phyloP scores from a whole-genome alignment of 768 basidiomycete genomes.

The Russula emetica region DNA sequence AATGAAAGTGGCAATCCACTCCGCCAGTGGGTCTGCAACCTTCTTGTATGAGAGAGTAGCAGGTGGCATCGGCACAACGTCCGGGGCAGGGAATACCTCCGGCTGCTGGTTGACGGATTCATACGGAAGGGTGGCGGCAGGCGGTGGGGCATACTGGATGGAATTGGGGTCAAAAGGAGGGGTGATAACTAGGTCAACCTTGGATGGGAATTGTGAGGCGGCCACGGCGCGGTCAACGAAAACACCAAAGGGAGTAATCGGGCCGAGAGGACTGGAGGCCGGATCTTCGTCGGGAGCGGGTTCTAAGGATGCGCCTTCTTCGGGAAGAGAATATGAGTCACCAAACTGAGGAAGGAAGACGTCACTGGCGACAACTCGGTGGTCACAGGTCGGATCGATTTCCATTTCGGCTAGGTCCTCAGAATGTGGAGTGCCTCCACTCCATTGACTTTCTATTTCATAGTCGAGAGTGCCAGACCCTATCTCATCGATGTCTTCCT shows the following conservation, averaged over 20 bases:
- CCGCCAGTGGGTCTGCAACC: slow-evolving; percentile 69
- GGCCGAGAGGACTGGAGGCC: slow-evolving; percentile 66
- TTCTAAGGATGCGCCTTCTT: slow-evolving; percentile 57
- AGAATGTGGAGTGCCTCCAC: slow-evolving; percentile 33
- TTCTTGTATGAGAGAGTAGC: slow-evolving; percentile 61
- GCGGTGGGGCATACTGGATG: slow-evolving; percentile 31
- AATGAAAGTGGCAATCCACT: slow-evolving; percentile 74
- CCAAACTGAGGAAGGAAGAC: slow-evolving; percentile 30
- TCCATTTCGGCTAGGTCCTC: slow-evolving; percentile 34
- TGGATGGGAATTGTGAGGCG: slow-evolving; percentile 30
- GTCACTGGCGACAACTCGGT: slow-evolving; percentile 9
- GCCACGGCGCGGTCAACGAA: slow-evolving; percentile 71
- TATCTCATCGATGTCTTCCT: slow-evolving; percentile 45
- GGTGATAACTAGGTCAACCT: slow-evolving; percentile 15
- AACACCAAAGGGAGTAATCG: slow-evolving; percentile 71
- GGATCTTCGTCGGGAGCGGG: slow-evolving; percentile 47
- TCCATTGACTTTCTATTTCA: slow-evolving; percentile 41
- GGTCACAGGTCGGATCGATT: slow-evolving; percentile 30
- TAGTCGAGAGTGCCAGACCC: slow-evolving; percentile 39
- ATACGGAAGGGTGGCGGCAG: slow-evolving; percentile 24
- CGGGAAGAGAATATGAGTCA: slow-evolving; percentile 57
- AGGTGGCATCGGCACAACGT: slow-evolving; percentile 44
- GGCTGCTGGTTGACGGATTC: slow-evolving; percentile 32
- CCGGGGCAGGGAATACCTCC: slow-evolving; percentile 39
- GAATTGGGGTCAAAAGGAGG: slow-evolving; percentile 21